These are phyloP conservation scores for Suhomyces bokatorum DNA, from an alignment of 1,139 yeast species.

Conservation along the genomic window DNA sequence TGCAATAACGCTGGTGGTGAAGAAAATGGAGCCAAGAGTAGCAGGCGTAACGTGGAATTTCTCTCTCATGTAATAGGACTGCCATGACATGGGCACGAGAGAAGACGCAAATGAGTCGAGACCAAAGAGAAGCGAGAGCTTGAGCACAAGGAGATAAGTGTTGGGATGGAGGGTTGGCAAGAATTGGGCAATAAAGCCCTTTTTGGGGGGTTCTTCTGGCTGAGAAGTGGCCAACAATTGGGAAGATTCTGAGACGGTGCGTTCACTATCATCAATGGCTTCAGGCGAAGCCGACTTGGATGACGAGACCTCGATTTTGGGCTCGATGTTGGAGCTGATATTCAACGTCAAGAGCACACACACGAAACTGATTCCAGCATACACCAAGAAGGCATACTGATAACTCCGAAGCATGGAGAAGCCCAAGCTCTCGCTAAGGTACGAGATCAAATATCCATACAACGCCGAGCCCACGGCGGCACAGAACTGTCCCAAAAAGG, in stretches of 20 bases:
- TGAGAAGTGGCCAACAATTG: constrained; percentile 4
- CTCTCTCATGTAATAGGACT: constrained; percentile 40
- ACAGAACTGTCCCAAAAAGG: constrained; percentile 38
- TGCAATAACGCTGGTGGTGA: constrained; percentile 39
- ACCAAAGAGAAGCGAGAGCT: constrained; percentile 39
- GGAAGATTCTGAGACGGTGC: constrained; percentile 4
- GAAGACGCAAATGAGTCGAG: constrained; percentile 48
- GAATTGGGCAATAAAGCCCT: constrained; percentile 13
- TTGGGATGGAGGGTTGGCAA: constrained; percentile 24
- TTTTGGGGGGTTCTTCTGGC: constrained; percentile 4
- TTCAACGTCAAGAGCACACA: constrained; percentile 21
- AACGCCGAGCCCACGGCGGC: constrained; percentile 39
- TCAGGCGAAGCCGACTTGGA: not conserved
- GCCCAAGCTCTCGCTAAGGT: constrained; percentile 19
- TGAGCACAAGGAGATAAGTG: constrained; percentile 26
- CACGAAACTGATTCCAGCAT: constrained; percentile 24
- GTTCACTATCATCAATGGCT: not conserved
- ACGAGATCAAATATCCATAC: constrained; percentile 33
- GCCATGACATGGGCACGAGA: constrained; percentile 47
- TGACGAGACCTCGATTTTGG: not conserved
- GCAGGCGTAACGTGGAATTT: constrained; percentile 36
- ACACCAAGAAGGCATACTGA: constrained; percentile 29
- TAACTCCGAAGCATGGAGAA: constrained; percentile 29
- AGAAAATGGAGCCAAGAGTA: constrained; percentile 41
- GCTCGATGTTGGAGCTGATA: constrained; percentile 24